Base-by-base conservation (phyloP, 2,329 filamentous ascomycete species). In the Stachybotrys elegans region DNA sequence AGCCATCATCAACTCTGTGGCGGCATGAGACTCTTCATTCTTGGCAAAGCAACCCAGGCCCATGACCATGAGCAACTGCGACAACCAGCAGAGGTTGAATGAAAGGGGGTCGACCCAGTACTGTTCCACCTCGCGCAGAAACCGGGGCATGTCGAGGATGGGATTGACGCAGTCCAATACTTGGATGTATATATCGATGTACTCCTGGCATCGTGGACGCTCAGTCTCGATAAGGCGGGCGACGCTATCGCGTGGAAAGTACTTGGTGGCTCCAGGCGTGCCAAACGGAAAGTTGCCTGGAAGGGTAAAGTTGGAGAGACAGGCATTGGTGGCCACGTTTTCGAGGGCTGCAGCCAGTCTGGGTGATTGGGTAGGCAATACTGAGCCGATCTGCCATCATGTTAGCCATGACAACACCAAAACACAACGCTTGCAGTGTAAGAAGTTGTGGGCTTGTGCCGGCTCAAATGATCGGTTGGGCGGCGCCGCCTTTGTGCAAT, bases 271-370 rank as follows among this genome's bases (percentile, higher is more conserved):
- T 1, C 57, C 61, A 5, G 60, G 61, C 1, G 61, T 65, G 6
- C 63, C 62, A 48, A 66, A 66, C n/a, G 63, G 63, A 36, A 65
- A 66, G 48, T 65, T 66, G 7, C 59, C 60, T 0, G 62, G 62
- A 5, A 66, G 48, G 11, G 57, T 57, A 40, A 65, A 63, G 48
- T 61, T 63, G 40, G 61, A 57, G 22, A 65, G 51, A 29, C 62
- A 65, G 3, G 60, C 61, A 43, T 63, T 63, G 13, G 61, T 63
- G 19, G 58, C 62, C 4, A 65, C 55, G 19, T 57, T 54, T 35
- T 63, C 56, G 12, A 65, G 55, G 11, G 60, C 58, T 9, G 50
- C 44, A 19, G 55, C 51, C 1, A 65, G 52, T 3, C 55, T 48
- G n/a, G 56, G 49, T 21, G 59, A 52, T 23, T 58, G 51, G 16